Percentiles rank a stretch among this genome's conserved stretches.
Evolutionary conservation across 371 early-diverging fungal species (phyloP).

Genomic region (Rhizopus microsporus): DNA sequence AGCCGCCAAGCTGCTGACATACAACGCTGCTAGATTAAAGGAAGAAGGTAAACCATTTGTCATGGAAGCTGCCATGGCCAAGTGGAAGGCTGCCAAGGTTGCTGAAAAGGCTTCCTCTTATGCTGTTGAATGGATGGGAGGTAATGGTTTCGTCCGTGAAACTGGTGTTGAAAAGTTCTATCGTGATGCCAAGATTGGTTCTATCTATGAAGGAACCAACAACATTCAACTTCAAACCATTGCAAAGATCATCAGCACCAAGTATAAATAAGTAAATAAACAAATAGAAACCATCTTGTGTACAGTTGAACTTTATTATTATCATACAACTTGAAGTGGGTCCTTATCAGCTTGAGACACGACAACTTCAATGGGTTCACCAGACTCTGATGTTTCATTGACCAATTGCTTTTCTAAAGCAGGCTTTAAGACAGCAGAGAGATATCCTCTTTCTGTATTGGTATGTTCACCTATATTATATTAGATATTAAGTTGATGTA

Average conservation of each 20-base stretch:
- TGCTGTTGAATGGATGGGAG: conserved; percentile 97
- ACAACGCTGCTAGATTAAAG: conserved; percentile 97
- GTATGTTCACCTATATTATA: conserved; percentile 74
- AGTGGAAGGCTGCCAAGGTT: conserved; percentile 91
- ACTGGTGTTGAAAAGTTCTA: conserved; percentile 90
- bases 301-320: neutral
- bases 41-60: conserved; percentile 88
- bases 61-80: conserved; percentile 98
- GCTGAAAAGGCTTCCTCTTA: conserved; percentile 91
- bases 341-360: conserved; percentile 74
- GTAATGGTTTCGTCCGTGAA: conserved; percentile 90
- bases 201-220: conserved; percentile 83
- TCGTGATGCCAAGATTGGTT: conserved; percentile 96
- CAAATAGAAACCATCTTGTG: neutral
- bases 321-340: conserved; percentile 68
- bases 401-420: conserved; percentile 60
- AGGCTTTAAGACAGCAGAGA: conserved; percentile 69
- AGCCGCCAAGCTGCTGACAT: conserved; percentile 93
- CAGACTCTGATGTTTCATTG: conserved; percentile 43
- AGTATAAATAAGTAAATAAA: conserved; percentile 55
- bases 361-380: conserved; percentile 57
- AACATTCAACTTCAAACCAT: conserved; percentile 98
- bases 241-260: conserved; percentile 79
- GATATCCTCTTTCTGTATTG: conserved; percentile 94
- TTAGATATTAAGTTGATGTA: neutral